Evolutionary conservation across 2,329 filamentous ascomycete genomes (phyloP), one percentile per base, ranked within the genome.

Genomic region (Sclerotiophoma versabilis): DNA sequence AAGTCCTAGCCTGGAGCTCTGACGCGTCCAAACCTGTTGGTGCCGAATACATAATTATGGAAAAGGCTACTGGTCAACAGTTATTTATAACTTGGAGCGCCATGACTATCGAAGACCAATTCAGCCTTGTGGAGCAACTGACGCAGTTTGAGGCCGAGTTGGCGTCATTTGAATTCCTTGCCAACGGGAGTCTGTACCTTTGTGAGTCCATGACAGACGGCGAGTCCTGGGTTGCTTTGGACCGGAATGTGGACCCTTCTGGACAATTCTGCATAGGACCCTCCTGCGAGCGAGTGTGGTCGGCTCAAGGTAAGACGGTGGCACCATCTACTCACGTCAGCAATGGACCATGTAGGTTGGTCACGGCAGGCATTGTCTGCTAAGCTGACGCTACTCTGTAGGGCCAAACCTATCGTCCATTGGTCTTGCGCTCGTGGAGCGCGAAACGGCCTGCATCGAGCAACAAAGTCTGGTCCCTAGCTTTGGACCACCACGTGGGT

Each of bases 1-100:
- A 63, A 48, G 66, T 74, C 17, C 38, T 70, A 33, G 62, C 62
- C 2, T 74, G 66, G 68, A 62, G 52, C 45, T 57, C 58, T 8
- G 60, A 70, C 22, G 1, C 57, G 9, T 60, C 59, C 8, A 74
- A 73, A 22, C 63, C 67, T 14, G 59, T 75, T 10, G 68, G 72
- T 5, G 58, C 60, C 1, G 73, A 76, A 57, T 75, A 73, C 39
- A 75, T 75, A 20, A 51, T 76, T 7, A 73, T 75, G 69, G 70
- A 75, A 44, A 72, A 69, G 34, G 64, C 62, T n/a, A 5, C 30
- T 8, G 71, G 71, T 1, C 49, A 32, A 23, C 64, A 69, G 36
- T 53, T 77, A 9, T 62, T 63, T 42, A 61, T 62, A 1, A 59
- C 58, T n/a, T 77, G 72, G 72, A 61, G 49, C 6, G 47, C 59